Base-by-base conservation (phyloP, 768 basidiomycete species). In the Peribolospora baueri region DNA sequence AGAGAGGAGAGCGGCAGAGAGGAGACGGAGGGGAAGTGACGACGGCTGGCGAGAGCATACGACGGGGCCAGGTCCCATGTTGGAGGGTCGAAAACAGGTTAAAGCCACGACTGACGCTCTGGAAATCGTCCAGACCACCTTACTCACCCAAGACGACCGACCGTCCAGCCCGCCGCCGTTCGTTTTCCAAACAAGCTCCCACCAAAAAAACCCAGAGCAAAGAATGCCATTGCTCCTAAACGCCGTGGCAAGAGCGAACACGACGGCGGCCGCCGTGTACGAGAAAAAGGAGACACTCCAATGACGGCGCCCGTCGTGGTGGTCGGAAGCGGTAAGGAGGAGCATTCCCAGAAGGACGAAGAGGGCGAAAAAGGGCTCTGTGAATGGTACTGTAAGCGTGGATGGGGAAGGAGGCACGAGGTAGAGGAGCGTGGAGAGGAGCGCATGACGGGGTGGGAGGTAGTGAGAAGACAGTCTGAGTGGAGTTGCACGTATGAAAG, bases 301-400 rank as follows among this genome's bases (percentile, higher is more conserved):
- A 3, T 9, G 8, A 41, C n/a, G 8, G 13, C 8, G 25, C 25
- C 25, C 25, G 25, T 25, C 25, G 25, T 25, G 25, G 25, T 25
- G 40, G 50, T 54, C 53, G 45, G 41, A 46, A 8, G 63, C 8
- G 7, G 55, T 7, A 42, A 58, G 52, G 59, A 59, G 50, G 9
- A 60, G 57, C 69, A 58, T 63, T 72, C 82, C 85, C 62, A 67
- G 70, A 64, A 90, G 91, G 0, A 85, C 82, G 37, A 82, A 67
- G 57, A 76, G 75, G 0, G 88, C 81, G 66, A 84, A 90, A 65
- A 86, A 81, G 0, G 88, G 83, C 62, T 97, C 91, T 51, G 70
- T 77, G 65, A 83, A 91, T 0, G 82, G 74, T 0, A 80, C 79
- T 49, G 80, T 73, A 37, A 77, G 73, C 25, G 83, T 66, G 0